phyloP scores from a whole-genome alignment of 2,329 filamentous ascomycete genomes.

The Penicillium vulpinum region DNA sequence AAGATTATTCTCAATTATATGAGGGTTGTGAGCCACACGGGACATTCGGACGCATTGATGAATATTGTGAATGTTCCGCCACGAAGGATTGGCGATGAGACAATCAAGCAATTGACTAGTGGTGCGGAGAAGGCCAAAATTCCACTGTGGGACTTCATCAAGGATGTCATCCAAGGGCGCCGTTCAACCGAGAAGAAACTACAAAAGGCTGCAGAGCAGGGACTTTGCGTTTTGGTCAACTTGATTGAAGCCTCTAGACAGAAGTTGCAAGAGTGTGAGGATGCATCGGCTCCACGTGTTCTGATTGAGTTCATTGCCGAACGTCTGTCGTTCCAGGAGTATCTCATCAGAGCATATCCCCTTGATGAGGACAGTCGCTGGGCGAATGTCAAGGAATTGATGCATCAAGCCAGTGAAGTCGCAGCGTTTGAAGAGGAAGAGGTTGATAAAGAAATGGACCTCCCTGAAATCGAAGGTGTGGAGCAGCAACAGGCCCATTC shows the following conservation, averaged over 20 bases:
- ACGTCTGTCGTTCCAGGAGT: conserved; percentile 71
- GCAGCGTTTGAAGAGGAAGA: conserved; percentile 53
- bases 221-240: conserved; percentile 59
- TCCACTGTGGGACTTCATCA: conserved; percentile 74
- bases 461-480: conserved; percentile 69
- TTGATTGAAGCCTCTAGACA: conserved; percentile 59
- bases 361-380: conserved; percentile 77
- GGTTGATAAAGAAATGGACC: conserved; percentile 53
- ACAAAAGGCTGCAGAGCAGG: conserved; percentile 56
- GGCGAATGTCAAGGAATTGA: conserved; percentile 88
- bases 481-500: conserved; percentile 57
- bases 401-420: conserved; percentile 75
- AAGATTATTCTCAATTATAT: conserved; percentile 87
- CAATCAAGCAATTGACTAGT: conserved; percentile 70
- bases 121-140: conserved; percentile 71
- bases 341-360: conserved; percentile 68
- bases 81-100: conserved; percentile 76
- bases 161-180: conserved; percentile 57
- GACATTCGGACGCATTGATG: conserved; percentile 82
- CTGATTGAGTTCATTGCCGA: conserved; percentile 60
- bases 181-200: conserved; percentile 55
- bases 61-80: conserved; percentile 83
- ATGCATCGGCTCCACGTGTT: conserved; percentile 43
- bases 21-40: conserved; percentile 76
- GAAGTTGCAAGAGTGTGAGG: conserved; percentile 52